Percentiles rank a stretch among this genome's conserved stretches.
Evolutionary conservation across 2,329 filamentous ascomycete species (phyloP).

Genomic region (Lojkania enalia): DNA sequence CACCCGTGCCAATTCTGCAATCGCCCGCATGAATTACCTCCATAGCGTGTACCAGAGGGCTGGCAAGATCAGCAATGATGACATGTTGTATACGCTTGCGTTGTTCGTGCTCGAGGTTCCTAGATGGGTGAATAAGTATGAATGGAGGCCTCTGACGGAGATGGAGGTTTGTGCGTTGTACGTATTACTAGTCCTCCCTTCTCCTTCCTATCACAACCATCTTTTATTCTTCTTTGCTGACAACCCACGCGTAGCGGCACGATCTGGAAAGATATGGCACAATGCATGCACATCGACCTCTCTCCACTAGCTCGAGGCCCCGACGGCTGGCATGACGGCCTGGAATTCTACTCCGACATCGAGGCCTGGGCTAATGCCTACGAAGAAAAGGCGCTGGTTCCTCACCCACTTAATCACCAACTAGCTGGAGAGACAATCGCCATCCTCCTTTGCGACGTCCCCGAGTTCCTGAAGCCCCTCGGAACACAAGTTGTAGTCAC

Average conservation of each 20-base stretch:
- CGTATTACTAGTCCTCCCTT: constrained; percentile 1
- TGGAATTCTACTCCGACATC: constrained; percentile 58
- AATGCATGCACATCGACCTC: constrained; percentile 67
- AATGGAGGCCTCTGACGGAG: constrained; percentile 67
- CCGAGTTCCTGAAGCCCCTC: constrained; percentile 48
- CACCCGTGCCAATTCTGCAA: constrained; percentile 47
- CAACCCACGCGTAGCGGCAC: constrained; percentile 49
- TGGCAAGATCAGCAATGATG: constrained; percentile 63
- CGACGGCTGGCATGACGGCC: constrained; percentile 50
- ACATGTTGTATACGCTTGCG: constrained; percentile 67
- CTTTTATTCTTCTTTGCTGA: no score
- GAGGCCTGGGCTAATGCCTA: constrained; percentile 58
- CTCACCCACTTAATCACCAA: constrained; percentile 40
- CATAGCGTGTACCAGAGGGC: constrained; percentile 61
- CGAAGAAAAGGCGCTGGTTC: constrained; percentile 62
- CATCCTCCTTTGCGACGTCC: constrained; percentile 63
- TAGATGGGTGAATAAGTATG: constrained; percentile 65
- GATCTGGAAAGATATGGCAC: constrained; percentile 72
- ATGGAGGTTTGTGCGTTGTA: constrained; percentile 67
- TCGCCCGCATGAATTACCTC: constrained; percentile 67
- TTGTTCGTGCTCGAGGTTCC: constrained; percentile 69
- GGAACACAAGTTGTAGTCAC: constrained; percentile 58
- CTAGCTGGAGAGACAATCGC: constrained; percentile 63
- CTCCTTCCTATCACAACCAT: background rate
- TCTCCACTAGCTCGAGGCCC: constrained; percentile 47